A percentile compares a stretch with the other conserved stretches of the same genome.
Conservation (phyloP, 495 filamentous ascomycete species). For the Penicillium maclennaniae region DNA sequence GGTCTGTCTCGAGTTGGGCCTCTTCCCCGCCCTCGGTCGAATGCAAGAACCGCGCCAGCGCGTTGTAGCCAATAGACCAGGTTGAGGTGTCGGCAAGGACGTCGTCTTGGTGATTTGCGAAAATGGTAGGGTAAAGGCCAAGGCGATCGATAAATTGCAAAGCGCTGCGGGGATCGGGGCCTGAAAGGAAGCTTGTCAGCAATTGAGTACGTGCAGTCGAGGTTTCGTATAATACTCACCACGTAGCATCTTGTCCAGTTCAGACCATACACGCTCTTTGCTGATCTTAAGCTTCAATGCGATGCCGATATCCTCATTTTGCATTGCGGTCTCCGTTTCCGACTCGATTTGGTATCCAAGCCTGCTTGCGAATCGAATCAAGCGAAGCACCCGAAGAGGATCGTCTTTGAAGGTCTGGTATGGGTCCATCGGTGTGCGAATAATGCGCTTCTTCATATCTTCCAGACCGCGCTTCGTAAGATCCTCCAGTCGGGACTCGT, state of each 20-base stretch:
- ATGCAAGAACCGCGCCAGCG: constrained; percentile 29
- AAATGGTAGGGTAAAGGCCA: constrained; percentile 74
- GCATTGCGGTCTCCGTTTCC: constrained; percentile 69
- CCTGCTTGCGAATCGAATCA: constrained; percentile 86
- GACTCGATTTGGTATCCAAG: constrained; percentile 73
- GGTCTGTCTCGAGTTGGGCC: constrained; percentile 8
- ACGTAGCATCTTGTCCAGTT: constrained; percentile 87
- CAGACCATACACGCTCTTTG: constrained; percentile 77
- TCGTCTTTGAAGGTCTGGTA: constrained; percentile 94
- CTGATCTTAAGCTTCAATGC: constrained; percentile 88
- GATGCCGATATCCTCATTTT: constrained; percentile 62
- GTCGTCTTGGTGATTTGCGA: constrained; percentile 50
- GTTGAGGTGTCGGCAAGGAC: constrained; percentile 42
- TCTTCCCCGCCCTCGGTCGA: constrained; percentile 12
- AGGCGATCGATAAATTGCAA: constrained; percentile 72
- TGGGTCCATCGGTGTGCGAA: constrained; percentile 85
- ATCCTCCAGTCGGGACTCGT: constrained; percentile 72
- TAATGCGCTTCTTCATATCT: constrained; percentile 67
- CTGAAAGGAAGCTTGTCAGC: constrained; percentile 30
- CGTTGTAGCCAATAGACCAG: constrained; percentile 41
- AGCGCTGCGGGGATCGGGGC: constrained; percentile 63
- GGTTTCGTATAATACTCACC: constrained; percentile 40
- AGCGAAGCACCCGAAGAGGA: constrained; percentile 80
- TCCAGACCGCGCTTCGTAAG: constrained; percentile 68
- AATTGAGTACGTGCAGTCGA: neutral